Evolutionary conservation across 1,139 yeast genomes (phyloP).

Genomic region (Pichia terricola): DNA sequence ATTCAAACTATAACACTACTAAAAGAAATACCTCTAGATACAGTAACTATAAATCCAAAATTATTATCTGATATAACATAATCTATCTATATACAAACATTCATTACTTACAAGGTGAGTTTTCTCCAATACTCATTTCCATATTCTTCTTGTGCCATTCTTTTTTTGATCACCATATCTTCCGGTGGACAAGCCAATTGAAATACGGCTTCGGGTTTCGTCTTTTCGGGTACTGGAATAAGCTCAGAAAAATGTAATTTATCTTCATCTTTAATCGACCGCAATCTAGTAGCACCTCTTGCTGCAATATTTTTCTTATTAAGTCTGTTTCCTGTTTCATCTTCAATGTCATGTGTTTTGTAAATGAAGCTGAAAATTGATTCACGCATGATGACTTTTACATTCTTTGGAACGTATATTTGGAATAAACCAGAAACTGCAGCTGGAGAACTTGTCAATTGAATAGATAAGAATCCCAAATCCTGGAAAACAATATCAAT

Average conservation of each 20-base stretch:
- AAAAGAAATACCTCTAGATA: no score
- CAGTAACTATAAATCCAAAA: no score
- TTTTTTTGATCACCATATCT: constrained; percentile 1
- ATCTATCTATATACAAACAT: no score
- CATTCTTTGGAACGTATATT: constrained; percentile 41
- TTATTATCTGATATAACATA: no score
- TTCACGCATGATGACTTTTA: constrained; percentile 34
- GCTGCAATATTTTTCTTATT: constrained; percentile 8
- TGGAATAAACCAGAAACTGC: constrained; percentile 36
- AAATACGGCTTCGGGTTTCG: constrained; percentile 12
- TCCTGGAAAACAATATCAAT: constrained; percentile 62
- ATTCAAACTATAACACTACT: no score
- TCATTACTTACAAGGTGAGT: neutral
- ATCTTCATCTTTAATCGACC: constrained; percentile 10
- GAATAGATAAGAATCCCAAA: constrained; percentile 55
- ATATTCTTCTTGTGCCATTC: constrained; percentile 10
- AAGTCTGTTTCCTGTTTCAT: constrained; percentile 13
- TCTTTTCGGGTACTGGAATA: constrained; percentile 13
- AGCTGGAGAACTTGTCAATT: constrained; percentile 34
- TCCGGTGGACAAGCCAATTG: constrained; percentile 9
- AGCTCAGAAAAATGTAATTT: constrained; percentile 18
- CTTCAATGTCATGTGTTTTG: constrained; percentile 11
- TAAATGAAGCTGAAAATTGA: constrained; percentile 27
- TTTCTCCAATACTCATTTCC: constrained; percentile 18
- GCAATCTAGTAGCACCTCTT: constrained; percentile 9